Conservation (phyloP, 306 rosid genomes). For the Acacia crassicarpa region DNA sequence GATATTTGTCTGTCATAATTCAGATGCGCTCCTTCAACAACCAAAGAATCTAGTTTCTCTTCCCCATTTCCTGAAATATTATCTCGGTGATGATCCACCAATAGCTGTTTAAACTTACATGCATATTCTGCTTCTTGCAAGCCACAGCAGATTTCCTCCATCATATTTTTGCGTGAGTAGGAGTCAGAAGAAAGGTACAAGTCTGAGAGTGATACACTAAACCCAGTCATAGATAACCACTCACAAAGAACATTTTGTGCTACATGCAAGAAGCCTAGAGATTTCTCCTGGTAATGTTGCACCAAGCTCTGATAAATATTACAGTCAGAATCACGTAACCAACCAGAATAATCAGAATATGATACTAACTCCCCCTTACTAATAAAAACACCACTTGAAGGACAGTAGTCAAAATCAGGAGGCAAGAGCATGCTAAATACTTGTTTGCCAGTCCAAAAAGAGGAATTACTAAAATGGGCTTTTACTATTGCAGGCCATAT, state of each 20-base stretch:
- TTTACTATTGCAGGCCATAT: constrained; percentile 57
- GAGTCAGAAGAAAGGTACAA: constrained; percentile 66
- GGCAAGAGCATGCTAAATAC: constrained; percentile 83
- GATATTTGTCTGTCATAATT: constrained; percentile 71
- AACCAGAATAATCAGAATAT: constrained; percentile 71
- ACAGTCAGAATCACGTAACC: constrained; percentile 65
- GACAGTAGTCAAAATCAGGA: constrained; percentile 57
- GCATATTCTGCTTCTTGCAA: constrained; percentile 76
- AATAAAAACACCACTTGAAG: constrained; percentile 52
- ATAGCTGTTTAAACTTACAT: constrained; percentile 63
- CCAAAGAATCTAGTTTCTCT: constrained; percentile 37
- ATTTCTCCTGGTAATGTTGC: constrained; percentile 45
- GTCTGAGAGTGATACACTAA: constrained; percentile 88
- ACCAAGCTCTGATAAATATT: constrained; percentile 68
- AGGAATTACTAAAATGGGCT: constrained; percentile 46
- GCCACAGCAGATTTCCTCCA: constrained; percentile 70
- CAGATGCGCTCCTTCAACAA: constrained; percentile 50
- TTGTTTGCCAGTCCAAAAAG: constrained; percentile 85
- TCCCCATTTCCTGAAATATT: constrained; percentile 50
- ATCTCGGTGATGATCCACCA: constrained; percentile 51
- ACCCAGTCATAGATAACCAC: constrained; percentile 85
- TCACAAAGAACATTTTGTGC: constrained; percentile 86
- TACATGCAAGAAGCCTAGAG: constrained; percentile 57
- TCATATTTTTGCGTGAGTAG: constrained; percentile 66
- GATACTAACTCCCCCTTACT: constrained; percentile 69